A percentile compares a stretch with the other conserved stretches of the same genome.
These are phyloP conservation scores for Diaporthe velutina DNA, from an alignment of 2,329 filamentous ascomycete species.

Conservation along the genomic window DNA sequence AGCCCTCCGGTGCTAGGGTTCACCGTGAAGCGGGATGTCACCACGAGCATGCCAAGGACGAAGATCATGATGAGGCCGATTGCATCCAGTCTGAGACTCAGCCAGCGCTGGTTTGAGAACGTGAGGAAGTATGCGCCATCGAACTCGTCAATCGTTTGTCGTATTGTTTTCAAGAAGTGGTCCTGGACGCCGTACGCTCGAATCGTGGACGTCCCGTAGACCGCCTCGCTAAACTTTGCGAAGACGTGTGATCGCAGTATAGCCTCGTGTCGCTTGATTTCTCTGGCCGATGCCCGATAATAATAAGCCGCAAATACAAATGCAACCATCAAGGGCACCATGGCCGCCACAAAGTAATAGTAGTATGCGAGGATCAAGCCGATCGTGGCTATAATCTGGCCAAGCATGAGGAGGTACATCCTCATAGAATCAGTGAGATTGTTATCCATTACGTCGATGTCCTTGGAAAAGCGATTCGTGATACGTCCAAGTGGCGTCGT, in stretches of 20 bases:
- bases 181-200: constrained; percentile 87
- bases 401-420: constrained; percentile 90
- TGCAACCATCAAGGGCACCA: constrained; percentile 75
- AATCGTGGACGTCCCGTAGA: constrained; percentile 86
- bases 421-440: constrained; percentile 88
- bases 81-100: constrained; percentile 85
- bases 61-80: constrained; percentile 90
- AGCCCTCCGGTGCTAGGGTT: constrained; percentile 87
- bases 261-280: constrained; percentile 94
- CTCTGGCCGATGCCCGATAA: constrained; percentile 90
- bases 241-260: constrained; percentile 90
- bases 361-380: constrained; percentile 93
- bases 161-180: constrained; percentile 80
- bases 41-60: constrained; percentile 88
- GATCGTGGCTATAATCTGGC: constrained; percentile 86
- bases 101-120: constrained; percentile 95
- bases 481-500: constrained; percentile 95
- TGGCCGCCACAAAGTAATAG: constrained; percentile 81
- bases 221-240: constrained; percentile 89
- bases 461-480: constrained; percentile 94
- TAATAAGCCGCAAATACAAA: constrained; percentile 88
- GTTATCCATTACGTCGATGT: constrained; percentile 98
- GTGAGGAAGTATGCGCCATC: constrained; percentile 94
- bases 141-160: constrained; percentile 87
- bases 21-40: constrained; percentile 91